Conservation (phyloP, 2,329 filamentous ascomycete genomes). For the Cladophialophora psammophila region DNA sequence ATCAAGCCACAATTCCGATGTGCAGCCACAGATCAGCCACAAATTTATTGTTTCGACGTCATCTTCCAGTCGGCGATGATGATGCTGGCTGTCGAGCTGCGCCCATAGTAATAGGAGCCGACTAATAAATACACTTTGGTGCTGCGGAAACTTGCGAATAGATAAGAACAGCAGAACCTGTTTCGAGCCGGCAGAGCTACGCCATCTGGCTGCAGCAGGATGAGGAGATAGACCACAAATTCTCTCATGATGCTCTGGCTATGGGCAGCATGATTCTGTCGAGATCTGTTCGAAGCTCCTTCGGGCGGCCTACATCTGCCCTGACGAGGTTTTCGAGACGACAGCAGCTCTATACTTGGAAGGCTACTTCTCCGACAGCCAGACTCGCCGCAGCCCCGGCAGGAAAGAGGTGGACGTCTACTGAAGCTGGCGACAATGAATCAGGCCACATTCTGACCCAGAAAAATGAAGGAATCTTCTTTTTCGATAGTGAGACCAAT, state of each 20-base stretch:
- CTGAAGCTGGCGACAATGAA: constrained; percentile 44
- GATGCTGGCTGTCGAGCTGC: constrained; percentile 9
- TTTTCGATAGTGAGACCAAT: constrained; percentile 77
- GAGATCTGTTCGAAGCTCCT: constrained; percentile 17
- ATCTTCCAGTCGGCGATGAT: constrained; percentile 3
- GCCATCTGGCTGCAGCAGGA: neutral
- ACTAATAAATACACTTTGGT: neutral
- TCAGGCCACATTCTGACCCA: constrained; percentile 80
- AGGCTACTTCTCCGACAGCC: constrained; percentile 28
- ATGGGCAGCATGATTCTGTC: constrained; percentile 26
- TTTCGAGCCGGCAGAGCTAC: constrained; percentile 4
- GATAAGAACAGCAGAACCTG: neutral
- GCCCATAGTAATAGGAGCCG: constrained; percentile 13
- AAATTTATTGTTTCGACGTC: constrained; percentile 15
- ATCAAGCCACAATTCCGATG: constrained; percentile 9
- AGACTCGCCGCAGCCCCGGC: neutral
- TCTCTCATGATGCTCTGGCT: neutral
- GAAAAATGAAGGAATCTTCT: constrained; percentile 81
- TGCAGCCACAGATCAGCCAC: constrained; percentile 21
- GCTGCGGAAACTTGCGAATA: neutral
- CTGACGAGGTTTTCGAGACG: constrained; percentile 12
- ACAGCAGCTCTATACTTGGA: constrained; percentile 32
- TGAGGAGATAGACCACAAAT: constrained; percentile 2
- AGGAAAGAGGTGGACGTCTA: constrained; percentile 32
- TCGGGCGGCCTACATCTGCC: constrained; percentile 14